Evolutionary conservation across 768 basidiomycete genomes (phyloP).

Genomic region (Pisolithus microcarpus): DNA sequence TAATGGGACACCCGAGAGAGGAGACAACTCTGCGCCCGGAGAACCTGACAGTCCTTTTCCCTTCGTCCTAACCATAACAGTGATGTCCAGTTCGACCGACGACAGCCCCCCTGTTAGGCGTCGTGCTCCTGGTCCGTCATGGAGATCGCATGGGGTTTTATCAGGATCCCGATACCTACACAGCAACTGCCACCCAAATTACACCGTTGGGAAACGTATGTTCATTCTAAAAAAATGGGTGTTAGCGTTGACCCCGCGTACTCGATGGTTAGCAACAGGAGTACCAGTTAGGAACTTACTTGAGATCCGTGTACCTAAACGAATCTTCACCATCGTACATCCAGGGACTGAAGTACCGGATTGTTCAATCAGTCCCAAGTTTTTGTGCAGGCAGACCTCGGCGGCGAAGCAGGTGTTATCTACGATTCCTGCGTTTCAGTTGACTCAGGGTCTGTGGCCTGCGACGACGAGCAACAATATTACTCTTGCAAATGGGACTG

Average conservation of each 20-base stretch:
- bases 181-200: conserved; percentile 48
- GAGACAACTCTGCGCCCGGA: too few species aligned
- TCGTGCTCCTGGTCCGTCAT: conserved; percentile 51
- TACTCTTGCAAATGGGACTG: conserved; percentile 61
- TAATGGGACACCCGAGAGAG: too few species aligned
- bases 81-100: conserved; percentile 10
- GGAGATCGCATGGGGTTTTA: conserved; percentile 63
- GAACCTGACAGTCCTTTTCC: too few species aligned
- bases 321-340: conserved; percentile 48
- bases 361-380: conserved; percentile 35
- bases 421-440: conserved; percentile 57
- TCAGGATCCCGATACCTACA: conserved; percentile 53
- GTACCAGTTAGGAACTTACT: conserved; percentile 44
- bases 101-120: conserved; percentile 41
- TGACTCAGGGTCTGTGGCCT: conserved; percentile 67
- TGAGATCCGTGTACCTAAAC: conserved; percentile 51
- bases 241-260: neutral
- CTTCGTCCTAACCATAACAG: too few species aligned
- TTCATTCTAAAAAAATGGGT: neutral
- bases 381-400: conserved; percentile 55
- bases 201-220: conserved; percentile 63
- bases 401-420: conserved; percentile 63
- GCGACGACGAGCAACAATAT: conserved; percentile 37
- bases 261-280: conserved; percentile 42
- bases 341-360: conserved; percentile 27